These are phyloP conservation scores for Calonectria multiphialidica DNA, from an alignment of 2,329 filamentous ascomycete species.

Conservation along the genomic window DNA sequence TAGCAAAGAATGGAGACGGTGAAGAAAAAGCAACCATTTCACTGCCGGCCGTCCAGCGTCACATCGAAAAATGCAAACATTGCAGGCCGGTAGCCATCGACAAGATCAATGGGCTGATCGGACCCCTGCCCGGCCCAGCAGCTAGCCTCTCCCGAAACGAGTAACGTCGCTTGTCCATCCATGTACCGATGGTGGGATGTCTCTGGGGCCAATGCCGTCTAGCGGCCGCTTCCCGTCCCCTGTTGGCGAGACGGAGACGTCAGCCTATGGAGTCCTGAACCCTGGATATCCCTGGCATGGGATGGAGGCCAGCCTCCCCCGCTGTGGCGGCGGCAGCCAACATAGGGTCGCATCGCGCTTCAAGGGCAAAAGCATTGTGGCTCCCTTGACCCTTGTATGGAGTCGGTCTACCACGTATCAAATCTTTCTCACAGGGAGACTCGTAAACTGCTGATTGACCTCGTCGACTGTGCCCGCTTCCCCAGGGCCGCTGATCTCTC, in stretches of 20 bases:
- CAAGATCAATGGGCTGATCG: slow-evolving; percentile 5
- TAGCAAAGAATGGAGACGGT: slow-evolving; percentile 2
- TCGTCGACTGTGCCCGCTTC: not conserved
- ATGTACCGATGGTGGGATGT: slow-evolving; percentile 23
- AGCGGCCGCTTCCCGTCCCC: slow-evolving; percentile 32
- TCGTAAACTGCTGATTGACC: not conserved
- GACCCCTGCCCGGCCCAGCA: not conserved
- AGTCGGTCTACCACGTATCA: not conserved
- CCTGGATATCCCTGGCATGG: slow-evolving; percentile 18
- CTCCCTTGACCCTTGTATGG: not conserved
- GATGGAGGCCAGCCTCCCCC: not conserved
- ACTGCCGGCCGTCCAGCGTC: slow-evolving; percentile 10
- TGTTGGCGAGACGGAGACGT: slow-evolving; percentile 14
- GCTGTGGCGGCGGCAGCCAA: slow-evolving; percentile 11
- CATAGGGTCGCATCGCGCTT: slow-evolving; percentile 26
- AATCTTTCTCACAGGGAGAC: not conserved
- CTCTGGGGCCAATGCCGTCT: slow-evolving; percentile 26
- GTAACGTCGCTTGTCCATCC: not conserved
- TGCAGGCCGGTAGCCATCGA: not conserved
- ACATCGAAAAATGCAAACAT: not conserved
- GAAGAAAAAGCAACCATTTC: not conserved
- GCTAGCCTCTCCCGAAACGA: slow-evolving; percentile 7
- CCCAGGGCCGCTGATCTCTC: slow-evolving; percentile 13
- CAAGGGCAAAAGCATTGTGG: slow-evolving; percentile 7
- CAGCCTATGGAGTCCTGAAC: slow-evolving; percentile 12